Conservation (phyloP, 2,329 filamentous ascomycete species). For the Dothidotthia symphoricarpi region DNA sequence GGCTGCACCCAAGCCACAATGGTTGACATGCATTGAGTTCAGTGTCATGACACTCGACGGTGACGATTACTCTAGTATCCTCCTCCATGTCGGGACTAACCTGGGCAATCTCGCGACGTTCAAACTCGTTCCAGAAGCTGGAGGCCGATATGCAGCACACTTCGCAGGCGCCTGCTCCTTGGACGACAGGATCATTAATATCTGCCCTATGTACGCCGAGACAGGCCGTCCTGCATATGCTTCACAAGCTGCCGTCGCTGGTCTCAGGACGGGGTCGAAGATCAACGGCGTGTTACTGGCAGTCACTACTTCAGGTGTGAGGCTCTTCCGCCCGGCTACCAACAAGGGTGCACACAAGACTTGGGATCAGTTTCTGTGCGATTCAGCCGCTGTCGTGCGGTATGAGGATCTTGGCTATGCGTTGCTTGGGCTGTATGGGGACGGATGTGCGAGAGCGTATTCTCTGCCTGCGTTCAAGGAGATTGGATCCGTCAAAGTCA, state of each 20-base stretch:
- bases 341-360: slow-evolving; percentile 89
- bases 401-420: slow-evolving; percentile 74
- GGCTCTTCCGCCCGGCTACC: slow-evolving; percentile 81
- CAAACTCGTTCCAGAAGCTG: slow-evolving; percentile 74
- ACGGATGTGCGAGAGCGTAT: slow-evolving; percentile 75
- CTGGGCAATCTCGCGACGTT: slow-evolving; percentile 82
- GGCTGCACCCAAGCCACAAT: slow-evolving; percentile 59
- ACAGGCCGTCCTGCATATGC: slow-evolving; percentile 74
- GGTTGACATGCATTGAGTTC: slow-evolving; percentile 81
- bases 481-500: slow-evolving; percentile 65
- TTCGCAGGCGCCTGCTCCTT: slow-evolving; percentile 67
- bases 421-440: slow-evolving; percentile 80
- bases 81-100: slow-evolving; percentile 87
- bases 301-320: slow-evolving; percentile 70
- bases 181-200: slow-evolving; percentile 67
- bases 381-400: slow-evolving; percentile 73
- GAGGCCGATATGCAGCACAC: slow-evolving; percentile 69
- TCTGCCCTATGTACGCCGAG: slow-evolving; percentile 76
- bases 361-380: slow-evolving; percentile 81
- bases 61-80: slow-evolving; percentile 93
- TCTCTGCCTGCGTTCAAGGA: slow-evolving; percentile 87
- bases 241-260: slow-evolving; percentile 71
- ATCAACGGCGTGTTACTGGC: slow-evolving; percentile 79
- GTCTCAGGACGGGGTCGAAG: slow-evolving; percentile 68
- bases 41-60: slow-evolving; percentile 85